These are phyloP conservation scores for Nitzschia putrida DNA, from an alignment of 108 stramenopile genomes.

Conservation along the genomic window DNA sequence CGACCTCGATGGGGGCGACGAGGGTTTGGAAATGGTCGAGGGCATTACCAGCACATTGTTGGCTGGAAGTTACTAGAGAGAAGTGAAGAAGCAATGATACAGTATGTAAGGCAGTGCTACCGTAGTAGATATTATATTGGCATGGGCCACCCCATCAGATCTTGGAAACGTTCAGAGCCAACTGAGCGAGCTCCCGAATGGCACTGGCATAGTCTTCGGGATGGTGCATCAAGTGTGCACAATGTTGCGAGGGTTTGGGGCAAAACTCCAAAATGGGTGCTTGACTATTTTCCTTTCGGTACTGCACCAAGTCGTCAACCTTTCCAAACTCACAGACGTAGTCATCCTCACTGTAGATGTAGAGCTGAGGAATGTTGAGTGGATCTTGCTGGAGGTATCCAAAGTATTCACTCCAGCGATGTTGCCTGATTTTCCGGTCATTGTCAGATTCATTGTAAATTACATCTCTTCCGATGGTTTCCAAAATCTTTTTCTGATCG, in stretches of 20 bases:
- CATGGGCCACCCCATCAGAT: too few relatives aligned
- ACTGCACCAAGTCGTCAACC: conserved; percentile 43
- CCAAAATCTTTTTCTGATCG: conserved; percentile 37
- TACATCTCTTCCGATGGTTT: conserved; percentile 10
- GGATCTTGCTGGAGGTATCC: conserved; percentile 36
- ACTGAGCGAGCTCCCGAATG: background rate
- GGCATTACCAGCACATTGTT: background rate
- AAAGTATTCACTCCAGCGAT: conserved; percentile 57
- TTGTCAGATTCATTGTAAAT: conserved; percentile 13
- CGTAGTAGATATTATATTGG: too few relatives aligned
- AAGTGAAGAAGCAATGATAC: too few relatives aligned
- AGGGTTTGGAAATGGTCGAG: background rate
- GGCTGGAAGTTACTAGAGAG: too few relatives aligned
- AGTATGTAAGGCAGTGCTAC: too few relatives aligned
- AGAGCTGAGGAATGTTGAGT: conserved; percentile 61
- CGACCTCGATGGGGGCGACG: background rate
- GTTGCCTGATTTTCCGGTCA: conserved; percentile 3
- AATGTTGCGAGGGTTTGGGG: conserved; percentile 66
- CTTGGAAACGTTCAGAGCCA: too few relatives aligned
- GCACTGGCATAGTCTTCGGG: conserved; percentile 45
- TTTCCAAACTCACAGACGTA: conserved; percentile 38
- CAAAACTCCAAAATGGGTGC: conserved; percentile 36
- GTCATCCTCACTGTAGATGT: conserved; percentile 69
- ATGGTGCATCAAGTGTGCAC: conserved; percentile 62
- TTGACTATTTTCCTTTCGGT: conserved; percentile 28